Conservation (phyloP, 805 yeast genomes). For the Cyberlindnera maclurae region DNA sequence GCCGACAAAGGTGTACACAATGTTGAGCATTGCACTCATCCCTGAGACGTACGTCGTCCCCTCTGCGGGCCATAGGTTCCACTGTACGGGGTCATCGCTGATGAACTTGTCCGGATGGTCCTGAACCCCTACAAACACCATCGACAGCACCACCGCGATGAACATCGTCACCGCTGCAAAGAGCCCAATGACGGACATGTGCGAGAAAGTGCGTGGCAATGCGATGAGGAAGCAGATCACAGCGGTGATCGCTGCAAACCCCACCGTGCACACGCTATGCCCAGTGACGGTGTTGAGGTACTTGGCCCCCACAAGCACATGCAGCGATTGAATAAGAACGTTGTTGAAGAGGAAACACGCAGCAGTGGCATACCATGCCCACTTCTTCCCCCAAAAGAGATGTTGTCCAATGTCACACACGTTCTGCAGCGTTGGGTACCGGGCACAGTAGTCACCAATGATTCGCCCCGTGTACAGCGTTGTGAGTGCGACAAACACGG, state of each 20-base stretch:
- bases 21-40: conserved; percentile 51
- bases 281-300: conserved; percentile 49
- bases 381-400: conserved; percentile 41
- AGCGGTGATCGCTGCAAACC: conserved; percentile 41
- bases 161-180: conserved; percentile 54
- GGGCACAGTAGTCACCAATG: conserved; percentile 47
- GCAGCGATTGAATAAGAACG: conserved; percentile 51
- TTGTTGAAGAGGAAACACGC: conserved; percentile 47
- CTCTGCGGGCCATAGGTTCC: conserved; percentile 41
- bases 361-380: conserved; percentile 55
- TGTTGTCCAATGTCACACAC: conserved; percentile 56
- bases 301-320: conserved; percentile 53
- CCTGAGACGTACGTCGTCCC: conserved; percentile 49
- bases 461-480: conserved; percentile 51
- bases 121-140: conserved; percentile 48
- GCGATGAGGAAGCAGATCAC: conserved; percentile 44
- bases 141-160: conserved; percentile 44
- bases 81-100: conserved; percentile 33
- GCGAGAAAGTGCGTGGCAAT: conserved; percentile 49
- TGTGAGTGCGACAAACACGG: conserved; percentile 42
- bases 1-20: conserved; percentile 58
- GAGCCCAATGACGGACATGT: conserved; percentile 43
- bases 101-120: conserved; percentile 38
- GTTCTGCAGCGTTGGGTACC: conserved; percentile 43
- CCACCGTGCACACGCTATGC: conserved; percentile 45